Evolutionary conservation across 2,329 filamentous ascomycete species (phyloP).

Genomic region (Phaeoacremonium minimum): DNA sequence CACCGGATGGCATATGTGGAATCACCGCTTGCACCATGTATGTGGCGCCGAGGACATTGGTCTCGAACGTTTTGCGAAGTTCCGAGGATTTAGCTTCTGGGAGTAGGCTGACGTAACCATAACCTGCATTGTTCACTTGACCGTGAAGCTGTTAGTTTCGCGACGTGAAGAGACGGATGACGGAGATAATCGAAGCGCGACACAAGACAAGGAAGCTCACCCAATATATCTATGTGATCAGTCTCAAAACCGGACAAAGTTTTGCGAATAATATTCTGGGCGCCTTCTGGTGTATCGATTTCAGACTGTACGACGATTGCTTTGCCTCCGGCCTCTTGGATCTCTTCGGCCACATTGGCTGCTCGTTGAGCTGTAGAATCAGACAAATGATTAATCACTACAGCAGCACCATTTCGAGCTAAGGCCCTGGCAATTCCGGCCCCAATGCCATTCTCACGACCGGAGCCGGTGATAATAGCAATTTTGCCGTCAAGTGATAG

Average conservation of each 20-base stretch:
- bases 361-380: conserved; percentile 23
- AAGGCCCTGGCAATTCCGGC: conserved; percentile 33
- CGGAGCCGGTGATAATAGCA: conserved; percentile 40
- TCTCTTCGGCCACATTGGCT: conserved; percentile 17
- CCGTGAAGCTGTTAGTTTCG: not conserved
- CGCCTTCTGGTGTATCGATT: conserved; percentile 24
- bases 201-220: too few species aligned
- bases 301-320: conserved; percentile 22
- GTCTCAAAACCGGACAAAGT: conserved; percentile 25
- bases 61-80: conserved; percentile 20
- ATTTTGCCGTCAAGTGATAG: too few species aligned
- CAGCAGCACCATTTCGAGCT: conserved; percentile 34
- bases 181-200: too few species aligned
- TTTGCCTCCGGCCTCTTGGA: conserved; percentile 22
- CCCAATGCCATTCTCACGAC: conserved; percentile 36
- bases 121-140: conserved; percentile 33
- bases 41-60: conserved; percentile 28
- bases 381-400: conserved; percentile 34
- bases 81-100: conserved; percentile 17
- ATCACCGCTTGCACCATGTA: conserved; percentile 26
- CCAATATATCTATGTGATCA: conserved; percentile 34
- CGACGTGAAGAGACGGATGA: too few species aligned
- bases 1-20: conserved; percentile 27
- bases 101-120: conserved; percentile 11
- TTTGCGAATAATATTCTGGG: conserved; percentile 24